Conservation (phyloP, 306 rosid genomes). For the Ziziphus jujuba region DNA sequence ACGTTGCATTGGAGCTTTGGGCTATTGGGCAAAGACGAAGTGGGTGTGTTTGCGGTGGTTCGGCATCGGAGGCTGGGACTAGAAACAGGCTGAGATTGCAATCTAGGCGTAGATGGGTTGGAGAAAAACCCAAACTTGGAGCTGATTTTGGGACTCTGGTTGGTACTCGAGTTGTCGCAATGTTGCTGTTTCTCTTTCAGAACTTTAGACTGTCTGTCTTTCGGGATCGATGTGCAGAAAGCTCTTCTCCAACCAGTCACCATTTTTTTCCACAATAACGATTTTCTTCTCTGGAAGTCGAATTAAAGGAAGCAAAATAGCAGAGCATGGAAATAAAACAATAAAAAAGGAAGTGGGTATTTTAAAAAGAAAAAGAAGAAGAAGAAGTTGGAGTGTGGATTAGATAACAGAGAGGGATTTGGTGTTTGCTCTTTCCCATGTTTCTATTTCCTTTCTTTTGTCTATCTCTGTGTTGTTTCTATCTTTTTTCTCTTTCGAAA, state of each 20-base stretch:
- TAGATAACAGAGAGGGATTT: conserved; percentile 30
- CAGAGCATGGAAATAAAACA: conserved; percentile 27
- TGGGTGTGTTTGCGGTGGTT: conserved; percentile 40
- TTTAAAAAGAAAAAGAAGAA: conserved; percentile 4
- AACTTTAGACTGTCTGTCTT: conserved; percentile 48
- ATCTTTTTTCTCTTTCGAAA: conserved; percentile 23
- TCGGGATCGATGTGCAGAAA: conserved; percentile 80
- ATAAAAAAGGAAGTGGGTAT: conserved; percentile 23
- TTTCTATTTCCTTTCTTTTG: conserved; percentile 42
- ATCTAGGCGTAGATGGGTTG: conserved; percentile 77
- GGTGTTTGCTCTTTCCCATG: conserved; percentile 35
- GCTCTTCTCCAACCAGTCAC: conserved; percentile 97
- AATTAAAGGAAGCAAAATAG: background rate
- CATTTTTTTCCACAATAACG: conserved; percentile 34
- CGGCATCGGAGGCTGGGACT: conserved; percentile 76
- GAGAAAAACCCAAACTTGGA: conserved; percentile 85
- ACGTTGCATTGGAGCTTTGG: conserved; percentile 70
- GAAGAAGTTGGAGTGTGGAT: conserved; percentile 38
- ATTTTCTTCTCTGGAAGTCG: background rate
- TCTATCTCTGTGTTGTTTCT: conserved; percentile 3
- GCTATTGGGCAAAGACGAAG: conserved; percentile 63
- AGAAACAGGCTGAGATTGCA: conserved; percentile 49
- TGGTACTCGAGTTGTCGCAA: conserved; percentile 22
- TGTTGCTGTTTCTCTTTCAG: conserved; percentile 40
- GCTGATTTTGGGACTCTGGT: conserved; percentile 56